Base-by-base conservation (phyloP, 768 basidiomycete genomes). In the Tricholoma flavovirens region DNA sequence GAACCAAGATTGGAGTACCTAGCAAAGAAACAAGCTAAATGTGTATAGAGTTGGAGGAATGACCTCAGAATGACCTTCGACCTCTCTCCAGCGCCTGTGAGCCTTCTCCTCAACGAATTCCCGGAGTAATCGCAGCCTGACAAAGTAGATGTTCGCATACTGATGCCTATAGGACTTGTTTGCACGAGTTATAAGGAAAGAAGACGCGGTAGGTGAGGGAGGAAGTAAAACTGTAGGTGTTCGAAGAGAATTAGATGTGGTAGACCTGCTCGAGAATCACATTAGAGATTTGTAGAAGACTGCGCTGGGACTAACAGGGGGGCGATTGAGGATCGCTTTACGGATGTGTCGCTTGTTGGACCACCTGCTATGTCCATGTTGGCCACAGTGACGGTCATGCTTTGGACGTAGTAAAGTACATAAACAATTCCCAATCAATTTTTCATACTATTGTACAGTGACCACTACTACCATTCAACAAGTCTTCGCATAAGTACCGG, bases 1-100 rank as follows among this genome's bases (percentile, higher is more conserved):
- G 78, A n/a, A 95, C 81, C 29, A 86, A 78, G 10, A 77, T 65
- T 0, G 93, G 92, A 10, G 79, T 75, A 8, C 85, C 90, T 91
- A 63, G 24, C 15, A 29, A 29, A 43, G n/a, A 29, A 42, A 40
- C 52, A 32, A 24, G 6, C 22, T 53, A 45, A 26, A 26, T 45
- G 11, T 55, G 49, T 22, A 9, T 17, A 26, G 46, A 3, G 9
- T n/a, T 45, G 2, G n/a, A 17, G 49, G 52, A n/a, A 17, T 33
- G 21, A 55, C n/a, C 21, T 30, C 2, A 14, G n/a, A 29, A 69
- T n/a, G 49, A 77, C 80, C 78, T 32, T 68, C 62, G 43, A 78
- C 58, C 33, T 64, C 63, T 35, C 65, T 67, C 81, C 81, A 83
- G 59, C 71, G 67, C 21, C 63, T 58, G 10, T 59, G 56, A 2